A percentile compares a stretch with the other conserved stretches of the same genome.
Evolutionary conservation across 2,329 filamentous ascomycete genomes (phyloP).

Genomic region (Hymenoscyphus infarciens): DNA sequence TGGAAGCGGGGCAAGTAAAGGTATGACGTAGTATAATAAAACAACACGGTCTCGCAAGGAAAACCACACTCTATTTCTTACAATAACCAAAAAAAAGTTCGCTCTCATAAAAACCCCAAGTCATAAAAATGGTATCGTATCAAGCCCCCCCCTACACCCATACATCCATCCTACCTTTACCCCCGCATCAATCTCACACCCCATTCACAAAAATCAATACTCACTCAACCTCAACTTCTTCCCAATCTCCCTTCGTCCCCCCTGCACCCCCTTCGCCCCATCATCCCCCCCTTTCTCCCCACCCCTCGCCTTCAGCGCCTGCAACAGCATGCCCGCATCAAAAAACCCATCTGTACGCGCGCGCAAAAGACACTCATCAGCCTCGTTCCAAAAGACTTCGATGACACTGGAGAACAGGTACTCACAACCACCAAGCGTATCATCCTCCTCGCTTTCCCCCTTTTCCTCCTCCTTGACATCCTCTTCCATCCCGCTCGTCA

Average conservation of each 20-base stretch:
- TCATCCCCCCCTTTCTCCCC: slow-evolving; percentile 52
- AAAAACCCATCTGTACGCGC: slow-evolving; percentile 80
- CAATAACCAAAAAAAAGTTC: no score
- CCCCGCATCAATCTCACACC: background rate
- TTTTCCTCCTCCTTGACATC: slow-evolving; percentile 71
- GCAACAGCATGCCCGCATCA: slow-evolving; percentile 89
- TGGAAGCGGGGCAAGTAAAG: no score
- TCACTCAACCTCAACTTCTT: slow-evolving; percentile 70
- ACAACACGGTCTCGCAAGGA: no score
- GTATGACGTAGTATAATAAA: no score
- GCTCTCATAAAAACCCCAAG: no score
- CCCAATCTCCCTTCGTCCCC: slow-evolving; percentile 64
- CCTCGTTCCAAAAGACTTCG: slow-evolving; percentile 14
- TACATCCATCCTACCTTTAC: background rate
- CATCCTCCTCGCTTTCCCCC: slow-evolving; percentile 69
- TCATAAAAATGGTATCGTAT: no score
- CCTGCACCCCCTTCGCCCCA: no score
- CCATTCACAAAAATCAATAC: slow-evolving; percentile 44
- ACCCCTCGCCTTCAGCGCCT: slow-evolving; percentile 74
- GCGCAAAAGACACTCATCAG: slow-evolving; percentile 13
- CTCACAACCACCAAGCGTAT: slow-evolving; percentile 91
- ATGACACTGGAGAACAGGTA: slow-evolving; percentile 34
- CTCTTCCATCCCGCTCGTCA: background rate
- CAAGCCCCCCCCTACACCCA: background rate
- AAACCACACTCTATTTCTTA: no score